Base-by-base conservation (phyloP, 169 alveolate genomes). In the Plasmodium gonderi region DNA sequence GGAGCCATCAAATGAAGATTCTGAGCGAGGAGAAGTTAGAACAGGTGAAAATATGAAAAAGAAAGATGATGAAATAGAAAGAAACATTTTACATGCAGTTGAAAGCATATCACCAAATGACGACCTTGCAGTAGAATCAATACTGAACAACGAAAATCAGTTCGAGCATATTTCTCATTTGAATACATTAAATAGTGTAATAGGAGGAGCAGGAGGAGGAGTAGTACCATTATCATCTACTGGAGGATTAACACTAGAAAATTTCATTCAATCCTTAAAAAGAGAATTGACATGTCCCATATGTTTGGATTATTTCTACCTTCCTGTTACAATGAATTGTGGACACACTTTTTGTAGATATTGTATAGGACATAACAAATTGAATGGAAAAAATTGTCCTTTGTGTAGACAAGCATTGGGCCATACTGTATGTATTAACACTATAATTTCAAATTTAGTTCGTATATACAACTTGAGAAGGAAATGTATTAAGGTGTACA, bases 271-370 rank as follows among this genome's bases (percentile, higher is more conserved):
- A n/a, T 64, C 60, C 42, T 72, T 83, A n/a, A 79, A 83, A 49
- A 78, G 93, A 72, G 98, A 97, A 91, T 95, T 97, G 26, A 97
- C 97, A 11, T 97, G 98, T 78, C 97, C 98, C 31, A 96, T 97
- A 29, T 97, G 98, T 68, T 94, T 97, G 60, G 98, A 97, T 65
- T 96, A 95, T 77, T 96, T 96, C 69, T 95, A 95, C 80, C 90
- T 96, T 79, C 99, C 99, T 4, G 98, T 97, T 33, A 97, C 99
- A 17, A 91, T 97, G 79, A 91, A 91, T 31, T 97, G 99, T 79
- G 99, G 99, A 17, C 99, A 97, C 91, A 97, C 99, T 2, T 97
- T 96, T 94, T 97, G 99, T 92, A 82, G 98, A 45, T 97, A 97
- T 89, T 97, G 98, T 94, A 97, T 96, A 17, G 97, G 97, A 4